phyloP scores from a whole-genome alignment of 352 stramenopile genomes.

The Aphanomyces invadans region DNA sequence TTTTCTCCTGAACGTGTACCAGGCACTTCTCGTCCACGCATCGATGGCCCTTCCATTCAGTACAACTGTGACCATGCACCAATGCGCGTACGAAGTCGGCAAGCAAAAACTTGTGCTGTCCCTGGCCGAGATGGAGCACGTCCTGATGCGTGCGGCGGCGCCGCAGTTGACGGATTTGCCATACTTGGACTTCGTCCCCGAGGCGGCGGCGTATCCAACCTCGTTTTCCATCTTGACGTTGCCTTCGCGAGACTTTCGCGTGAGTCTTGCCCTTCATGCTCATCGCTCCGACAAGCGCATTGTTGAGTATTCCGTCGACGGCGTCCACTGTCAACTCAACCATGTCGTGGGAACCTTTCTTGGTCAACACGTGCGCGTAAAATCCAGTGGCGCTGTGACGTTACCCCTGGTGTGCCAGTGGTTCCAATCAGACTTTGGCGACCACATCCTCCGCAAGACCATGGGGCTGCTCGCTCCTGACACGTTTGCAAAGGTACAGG shows the following conservation, averaged over 20 bases:
- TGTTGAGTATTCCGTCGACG: slow-evolving; percentile 51
- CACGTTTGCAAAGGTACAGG: neutral
- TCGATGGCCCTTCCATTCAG: slow-evolving; percentile 49
- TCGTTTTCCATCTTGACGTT: slow-evolving; percentile 33
- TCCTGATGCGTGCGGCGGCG: slow-evolving; percentile 58
- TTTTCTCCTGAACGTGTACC: slow-evolving; percentile 88
- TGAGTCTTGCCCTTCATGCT: slow-evolving; percentile 80
- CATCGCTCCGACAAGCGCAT: slow-evolving; percentile 43
- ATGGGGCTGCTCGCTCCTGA: slow-evolving; percentile 1
- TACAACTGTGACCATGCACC: slow-evolving; percentile 36
- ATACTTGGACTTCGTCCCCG: slow-evolving; percentile 35
- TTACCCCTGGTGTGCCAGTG: slow-evolving; percentile 59
- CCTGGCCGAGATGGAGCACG: slow-evolving; percentile 79
- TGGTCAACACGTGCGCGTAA: slow-evolving; percentile 37
- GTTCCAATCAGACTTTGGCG: slow-evolving; percentile 31
- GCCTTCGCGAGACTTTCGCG: slow-evolving; percentile 54
- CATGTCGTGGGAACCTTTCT: slow-evolving; percentile 35
- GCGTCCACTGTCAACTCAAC: slow-evolving; percentile 74
- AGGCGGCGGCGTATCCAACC: slow-evolving; percentile 32
- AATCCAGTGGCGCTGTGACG: slow-evolving; percentile 38
- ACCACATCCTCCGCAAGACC: slow-evolving; percentile 12
- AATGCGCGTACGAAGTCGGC: slow-evolving; percentile 70
- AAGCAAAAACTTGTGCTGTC: slow-evolving; percentile 52
- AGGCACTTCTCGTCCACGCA: slow-evolving; percentile 82
- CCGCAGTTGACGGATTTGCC: slow-evolving; percentile 27